phyloP scores from a whole-genome alignment of 257 asterid genomes.

The Capsicum rhomboideum region DNA sequence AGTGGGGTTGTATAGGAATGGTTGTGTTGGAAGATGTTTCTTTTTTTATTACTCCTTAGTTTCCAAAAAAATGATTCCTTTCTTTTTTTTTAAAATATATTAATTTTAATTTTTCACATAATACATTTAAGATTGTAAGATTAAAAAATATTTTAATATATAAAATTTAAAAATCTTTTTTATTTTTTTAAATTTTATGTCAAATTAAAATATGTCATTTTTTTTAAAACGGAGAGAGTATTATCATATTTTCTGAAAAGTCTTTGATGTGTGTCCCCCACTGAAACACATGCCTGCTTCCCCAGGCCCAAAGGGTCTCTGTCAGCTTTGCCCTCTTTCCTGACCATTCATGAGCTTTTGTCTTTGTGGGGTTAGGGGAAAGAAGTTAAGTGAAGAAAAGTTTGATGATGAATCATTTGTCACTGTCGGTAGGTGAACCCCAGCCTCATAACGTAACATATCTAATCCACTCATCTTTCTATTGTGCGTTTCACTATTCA shows the following conservation, averaged over 20 bases:
- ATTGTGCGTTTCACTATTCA: background rate
- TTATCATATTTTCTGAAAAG: background rate
- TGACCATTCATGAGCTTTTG: slow-evolving; percentile 28
- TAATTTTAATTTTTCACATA: no score
- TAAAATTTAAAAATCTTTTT: no score
- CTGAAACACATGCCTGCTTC: slow-evolving; percentile 66
- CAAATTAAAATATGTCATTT: background rate
- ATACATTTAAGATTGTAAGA: no score
- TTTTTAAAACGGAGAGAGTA: no score
- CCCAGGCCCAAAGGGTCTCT: slow-evolving; percentile 31
- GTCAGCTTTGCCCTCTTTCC: slow-evolving; percentile 3
- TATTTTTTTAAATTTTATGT: no score
- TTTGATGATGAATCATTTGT: slow-evolving; percentile 8
- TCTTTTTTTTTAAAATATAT: no score
- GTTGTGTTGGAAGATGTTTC: background rate
- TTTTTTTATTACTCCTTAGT: no score
- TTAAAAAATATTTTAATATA: no score
- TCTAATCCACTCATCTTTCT: background rate
- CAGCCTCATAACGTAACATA: slow-evolving; percentile 18
- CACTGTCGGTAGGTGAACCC: slow-evolving; percentile 44
- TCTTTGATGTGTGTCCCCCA: slow-evolving; percentile 38
- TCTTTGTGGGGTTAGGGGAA: background rate
- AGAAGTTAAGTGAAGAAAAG: background rate
- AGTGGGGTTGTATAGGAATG: background rate
- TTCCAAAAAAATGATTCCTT: no score